These are phyloP conservation scores for Phytophthora capsici DNA, from an alignment of 352 stramenopile species.

Conservation along the genomic window DNA sequence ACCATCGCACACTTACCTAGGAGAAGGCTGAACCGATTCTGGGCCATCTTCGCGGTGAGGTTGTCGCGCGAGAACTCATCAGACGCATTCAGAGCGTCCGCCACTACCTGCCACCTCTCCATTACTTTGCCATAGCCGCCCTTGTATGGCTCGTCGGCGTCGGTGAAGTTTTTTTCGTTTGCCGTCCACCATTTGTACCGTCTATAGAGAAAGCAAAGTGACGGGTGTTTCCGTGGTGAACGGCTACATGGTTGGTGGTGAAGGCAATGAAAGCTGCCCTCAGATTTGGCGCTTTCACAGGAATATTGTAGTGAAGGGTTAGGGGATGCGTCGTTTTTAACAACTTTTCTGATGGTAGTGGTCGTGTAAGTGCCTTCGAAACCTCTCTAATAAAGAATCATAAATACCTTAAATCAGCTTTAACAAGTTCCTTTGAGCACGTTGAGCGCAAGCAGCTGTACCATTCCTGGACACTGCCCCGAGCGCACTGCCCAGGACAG, in stretches of 20 bases:
- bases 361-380: neutral
- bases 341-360: neutral
- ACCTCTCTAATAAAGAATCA: no score
- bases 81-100: neutral
- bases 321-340: conserved; percentile 4
- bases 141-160: conserved; percentile 5
- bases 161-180: conserved; percentile 11
- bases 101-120: conserved; percentile 7
- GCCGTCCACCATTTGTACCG: conserved; percentile 8
- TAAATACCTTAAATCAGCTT: neutral
- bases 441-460: no score
- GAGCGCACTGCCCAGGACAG: no score
- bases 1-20: conserved; percentile 1
- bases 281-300: neutral
- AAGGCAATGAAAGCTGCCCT: neutral
- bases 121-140: conserved; percentile 6
- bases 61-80: neutral
- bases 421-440: no score
- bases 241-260: no score
- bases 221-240: neutral
- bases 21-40: conserved; percentile 7
- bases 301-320: neutral
- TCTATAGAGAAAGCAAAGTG: conserved; percentile 9
- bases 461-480: no score
- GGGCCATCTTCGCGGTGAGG: neutral